A percentile compares a stretch with the other conserved stretches of the same genome.
phyloP scores from a whole-genome alignment of 2,329 filamentous ascomycete species.

The Cordyceps cicadae region DNA sequence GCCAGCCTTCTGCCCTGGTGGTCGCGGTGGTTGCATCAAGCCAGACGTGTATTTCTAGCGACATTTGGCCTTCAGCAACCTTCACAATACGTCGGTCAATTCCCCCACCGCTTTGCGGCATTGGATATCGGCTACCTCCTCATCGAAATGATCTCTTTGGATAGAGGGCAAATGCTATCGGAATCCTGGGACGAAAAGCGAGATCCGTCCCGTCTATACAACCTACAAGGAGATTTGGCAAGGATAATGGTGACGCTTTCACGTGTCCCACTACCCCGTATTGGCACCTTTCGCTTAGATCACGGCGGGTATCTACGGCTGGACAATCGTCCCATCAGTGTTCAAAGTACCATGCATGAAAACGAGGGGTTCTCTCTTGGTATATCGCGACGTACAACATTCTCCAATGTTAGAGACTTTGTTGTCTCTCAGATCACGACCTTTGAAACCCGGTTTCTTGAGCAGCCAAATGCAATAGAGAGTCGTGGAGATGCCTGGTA shows the following conservation, averaged over 20 bases:
- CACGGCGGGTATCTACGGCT: constrained; percentile 22
- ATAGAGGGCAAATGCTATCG: constrained; percentile 15
- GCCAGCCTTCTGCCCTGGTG: no score
- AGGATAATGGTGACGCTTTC: constrained; percentile 21
- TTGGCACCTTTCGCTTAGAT: constrained; percentile 21
- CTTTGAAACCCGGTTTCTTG: no score
- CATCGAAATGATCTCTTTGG: neutral
- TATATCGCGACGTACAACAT: no score
- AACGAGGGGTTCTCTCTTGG: no score
- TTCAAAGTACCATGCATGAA: no score
- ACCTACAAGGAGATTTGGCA: constrained; percentile 17
- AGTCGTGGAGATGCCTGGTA: no score
- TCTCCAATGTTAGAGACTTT: no score
- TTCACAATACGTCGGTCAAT: neutral
- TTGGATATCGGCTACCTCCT: neutral
- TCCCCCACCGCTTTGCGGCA: neutral
- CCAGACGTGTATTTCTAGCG: no score
- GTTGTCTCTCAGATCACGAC: no score
- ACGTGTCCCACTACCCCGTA: constrained; percentile 20
- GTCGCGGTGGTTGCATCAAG: no score
- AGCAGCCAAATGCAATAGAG: no score
- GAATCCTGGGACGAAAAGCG: constrained; percentile 15
- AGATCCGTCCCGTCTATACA: neutral
- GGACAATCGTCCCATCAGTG: constrained; percentile 28
- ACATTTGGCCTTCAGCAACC: neutral